Evolutionary conservation across 257 asterid genomes (phyloP).

Genomic region (Penstemon newberryi): DNA sequence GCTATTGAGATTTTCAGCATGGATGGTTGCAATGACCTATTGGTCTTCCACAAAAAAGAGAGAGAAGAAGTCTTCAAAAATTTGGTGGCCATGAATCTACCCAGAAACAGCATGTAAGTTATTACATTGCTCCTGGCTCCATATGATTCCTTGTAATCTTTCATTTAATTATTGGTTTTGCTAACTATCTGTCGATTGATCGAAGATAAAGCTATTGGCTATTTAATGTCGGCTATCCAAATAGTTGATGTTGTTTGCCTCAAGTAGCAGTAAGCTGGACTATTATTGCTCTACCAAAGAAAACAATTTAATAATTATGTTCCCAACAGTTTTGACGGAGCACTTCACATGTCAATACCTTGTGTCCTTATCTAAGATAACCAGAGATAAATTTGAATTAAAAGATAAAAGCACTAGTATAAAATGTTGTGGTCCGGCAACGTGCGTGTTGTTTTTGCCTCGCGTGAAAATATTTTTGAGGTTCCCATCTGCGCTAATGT

Average conservation of each 20-base stretch:
- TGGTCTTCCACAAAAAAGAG: conserved; percentile 97
- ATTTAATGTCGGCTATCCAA: conserved; percentile 10
- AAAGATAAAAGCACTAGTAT: not conserved
- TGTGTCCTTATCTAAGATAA: not conserved
- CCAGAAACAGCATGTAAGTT: conserved; percentile 97
- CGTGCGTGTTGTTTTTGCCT: not conserved
- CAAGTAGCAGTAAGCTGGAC: not conserved
- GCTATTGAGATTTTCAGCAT: conserved; percentile 98
- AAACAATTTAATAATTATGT: not conserved
- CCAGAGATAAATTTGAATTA: not conserved
- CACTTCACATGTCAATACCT: conserved; percentile 6
- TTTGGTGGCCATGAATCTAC: conserved; percentile 96
- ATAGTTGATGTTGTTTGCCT: conserved; percentile 7
- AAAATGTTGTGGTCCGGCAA: not conserved
- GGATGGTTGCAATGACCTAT: conserved; percentile 99
- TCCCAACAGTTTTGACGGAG: not conserved
- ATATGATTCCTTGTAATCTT: conserved; percentile 17
- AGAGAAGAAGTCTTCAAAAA: conserved; percentile 93
- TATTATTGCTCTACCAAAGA: not conserved
- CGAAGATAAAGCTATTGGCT: conserved; percentile 4
- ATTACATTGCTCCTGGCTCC: conserved; percentile 23
- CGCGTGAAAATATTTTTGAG: not conserved
- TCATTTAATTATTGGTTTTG: not conserved
- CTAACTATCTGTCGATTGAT: conserved; percentile 7
- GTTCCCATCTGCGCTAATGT: not conserved